Evolutionary conservation across 2,329 filamentous ascomycete species (phyloP).

Genomic region (Neopestalotiopsis sp.): DNA sequence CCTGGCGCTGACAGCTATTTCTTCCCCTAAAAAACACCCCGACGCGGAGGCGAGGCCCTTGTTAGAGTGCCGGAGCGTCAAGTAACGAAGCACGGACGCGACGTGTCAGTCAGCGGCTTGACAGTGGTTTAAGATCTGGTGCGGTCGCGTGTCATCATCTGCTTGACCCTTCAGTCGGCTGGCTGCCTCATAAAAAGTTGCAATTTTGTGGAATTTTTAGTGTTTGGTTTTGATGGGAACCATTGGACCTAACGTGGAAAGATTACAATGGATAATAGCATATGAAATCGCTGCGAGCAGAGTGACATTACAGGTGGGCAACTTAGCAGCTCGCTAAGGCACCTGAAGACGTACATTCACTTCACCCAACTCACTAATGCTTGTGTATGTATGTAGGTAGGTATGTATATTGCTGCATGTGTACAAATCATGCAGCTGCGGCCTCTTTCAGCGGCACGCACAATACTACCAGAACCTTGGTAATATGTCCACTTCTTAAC

Average conservation of each 20-base stretch:
- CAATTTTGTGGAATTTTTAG: too few relatives aligned
- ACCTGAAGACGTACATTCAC: too few relatives aligned
- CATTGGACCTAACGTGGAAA: background rate
- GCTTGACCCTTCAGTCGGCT: too few relatives aligned
- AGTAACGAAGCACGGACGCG: background rate
- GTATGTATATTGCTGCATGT: too few relatives aligned
- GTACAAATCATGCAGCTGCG: too few relatives aligned
- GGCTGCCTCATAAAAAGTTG: too few relatives aligned
- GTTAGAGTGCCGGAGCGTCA: background rate
- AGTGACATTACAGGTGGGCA: conserved; percentile 1
- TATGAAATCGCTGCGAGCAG: background rate
- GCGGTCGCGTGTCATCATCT: background rate
- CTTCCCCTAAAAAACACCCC: background rate
- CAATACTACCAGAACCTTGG: too few relatives aligned
- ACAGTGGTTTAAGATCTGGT: background rate
- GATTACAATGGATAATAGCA: background rate
- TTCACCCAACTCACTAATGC: too few relatives aligned
- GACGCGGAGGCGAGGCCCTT: background rate
- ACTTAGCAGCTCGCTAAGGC: background rate
- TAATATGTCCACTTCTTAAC: too few relatives aligned
- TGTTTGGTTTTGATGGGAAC: background rate
- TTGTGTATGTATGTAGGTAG: too few relatives aligned
- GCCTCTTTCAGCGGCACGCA: too few relatives aligned
- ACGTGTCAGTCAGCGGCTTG: background rate
- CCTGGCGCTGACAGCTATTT: background rate